A percentile compares a stretch with the other conserved stretches of the same genome.
Evolutionary conservation across 1,284 basidiomycete genomes (phyloP).

Genomic region (Bothia castanella): DNA sequence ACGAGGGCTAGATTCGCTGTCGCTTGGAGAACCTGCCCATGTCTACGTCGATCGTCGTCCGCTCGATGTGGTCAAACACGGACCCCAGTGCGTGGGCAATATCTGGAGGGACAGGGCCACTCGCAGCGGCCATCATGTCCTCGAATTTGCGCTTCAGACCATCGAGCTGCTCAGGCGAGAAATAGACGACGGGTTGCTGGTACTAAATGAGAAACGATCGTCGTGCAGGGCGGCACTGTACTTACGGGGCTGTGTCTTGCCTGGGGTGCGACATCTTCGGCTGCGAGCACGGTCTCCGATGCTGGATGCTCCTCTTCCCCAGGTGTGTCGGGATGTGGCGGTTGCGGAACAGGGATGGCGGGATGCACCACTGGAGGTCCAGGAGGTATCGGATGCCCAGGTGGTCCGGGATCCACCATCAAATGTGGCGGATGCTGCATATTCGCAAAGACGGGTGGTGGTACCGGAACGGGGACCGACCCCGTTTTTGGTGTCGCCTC

Average conservation of each 20-base stretch:
- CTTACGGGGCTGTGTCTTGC: constrained; percentile 18
- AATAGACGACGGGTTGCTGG: constrained; percentile 29
- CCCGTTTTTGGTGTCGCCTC: constrained; percentile 27
- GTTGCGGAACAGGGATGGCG: constrained; percentile 8
- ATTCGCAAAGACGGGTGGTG: constrained; percentile 24
- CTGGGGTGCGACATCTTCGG: constrained; percentile 21
- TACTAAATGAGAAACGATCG: neutral
- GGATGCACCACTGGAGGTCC: constrained; percentile 10
- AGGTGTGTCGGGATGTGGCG: constrained; percentile 6
- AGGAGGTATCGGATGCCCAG: constrained; percentile 13
- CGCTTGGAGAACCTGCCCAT: constrained; percentile 25
- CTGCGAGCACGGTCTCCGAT: constrained; percentile 14
- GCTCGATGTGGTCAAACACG: constrained; percentile 35
- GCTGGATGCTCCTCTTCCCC: constrained; percentile 17
- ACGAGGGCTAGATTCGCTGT: constrained; percentile 24
- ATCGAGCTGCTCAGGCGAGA: constrained; percentile 30
- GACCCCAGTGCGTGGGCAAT: constrained; percentile 32
- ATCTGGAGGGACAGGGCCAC: constrained; percentile 30
- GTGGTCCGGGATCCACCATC: constrained; percentile 21
- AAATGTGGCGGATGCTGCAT: constrained; percentile 26
- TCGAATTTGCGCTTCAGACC: constrained; percentile 33
- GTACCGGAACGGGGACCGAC: constrained; percentile 8
- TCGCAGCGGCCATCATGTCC: constrained; percentile 30
- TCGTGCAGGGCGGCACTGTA: neutral
- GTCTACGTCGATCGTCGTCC: constrained; percentile 27